Conservation (phyloP, 1,284 basidiomycete species). For the Irpex sp. region DNA sequence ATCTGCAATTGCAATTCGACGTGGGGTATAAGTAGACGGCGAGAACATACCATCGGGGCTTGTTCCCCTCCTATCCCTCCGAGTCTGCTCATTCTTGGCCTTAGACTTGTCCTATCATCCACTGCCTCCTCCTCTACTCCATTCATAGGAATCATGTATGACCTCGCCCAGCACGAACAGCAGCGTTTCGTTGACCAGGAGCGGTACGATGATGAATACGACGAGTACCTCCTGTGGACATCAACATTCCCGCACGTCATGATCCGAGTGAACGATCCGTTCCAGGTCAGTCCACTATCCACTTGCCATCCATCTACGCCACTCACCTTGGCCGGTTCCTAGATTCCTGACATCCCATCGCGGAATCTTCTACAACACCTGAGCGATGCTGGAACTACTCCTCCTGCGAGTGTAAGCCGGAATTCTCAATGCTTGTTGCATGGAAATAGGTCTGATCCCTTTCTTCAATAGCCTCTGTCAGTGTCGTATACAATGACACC, state of each 20-base stretch:
- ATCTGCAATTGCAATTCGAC: not conserved
- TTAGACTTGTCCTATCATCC: not conserved
- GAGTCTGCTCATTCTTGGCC: not conserved
- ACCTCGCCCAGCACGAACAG: not conserved
- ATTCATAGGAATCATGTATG: not conserved
- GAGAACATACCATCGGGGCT: not conserved
- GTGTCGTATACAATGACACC: not conserved
- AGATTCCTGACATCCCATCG: not conserved
- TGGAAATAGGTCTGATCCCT: not conserved
- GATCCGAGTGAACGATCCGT: not conserved
- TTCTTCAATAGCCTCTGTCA: not conserved
- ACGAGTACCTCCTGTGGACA: slow-evolving; percentile 9
- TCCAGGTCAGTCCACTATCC: not conserved
- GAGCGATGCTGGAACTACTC: not conserved
- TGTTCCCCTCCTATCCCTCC: not conserved
- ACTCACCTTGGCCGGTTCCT: not conserved
- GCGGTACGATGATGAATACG: slow-evolving; percentile 9
- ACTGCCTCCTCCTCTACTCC: not conserved
- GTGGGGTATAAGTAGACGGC: not conserved
- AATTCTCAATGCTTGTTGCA: no score
- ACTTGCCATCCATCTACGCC: not conserved
- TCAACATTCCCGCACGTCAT: slow-evolving; percentile 1
- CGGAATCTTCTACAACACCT: not conserved
- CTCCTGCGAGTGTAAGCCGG: not conserved
- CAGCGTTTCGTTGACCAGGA: not conserved